Conservation (phyloP, 106 monocot species). For the Dioscorea alata region DNA sequence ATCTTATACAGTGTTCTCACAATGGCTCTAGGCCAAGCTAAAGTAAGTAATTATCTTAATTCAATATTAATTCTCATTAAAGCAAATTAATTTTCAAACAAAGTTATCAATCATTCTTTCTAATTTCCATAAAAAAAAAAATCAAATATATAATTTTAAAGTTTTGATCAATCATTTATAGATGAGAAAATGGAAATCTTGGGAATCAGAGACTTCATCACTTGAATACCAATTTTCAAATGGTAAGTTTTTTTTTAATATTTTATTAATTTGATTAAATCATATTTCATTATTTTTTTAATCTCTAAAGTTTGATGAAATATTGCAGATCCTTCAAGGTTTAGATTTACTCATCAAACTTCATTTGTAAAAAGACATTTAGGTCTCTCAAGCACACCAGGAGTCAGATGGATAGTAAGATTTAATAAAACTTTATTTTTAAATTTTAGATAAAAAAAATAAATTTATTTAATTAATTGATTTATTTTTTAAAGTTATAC, state of each 20-base stretch:
- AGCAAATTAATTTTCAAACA: no score
- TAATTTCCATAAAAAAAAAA: no score
- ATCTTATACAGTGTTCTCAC: constrained; percentile 36
- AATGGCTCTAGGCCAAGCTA: constrained; percentile 44
- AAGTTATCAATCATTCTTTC: no score
- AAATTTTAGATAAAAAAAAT: no score
- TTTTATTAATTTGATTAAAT: no score
- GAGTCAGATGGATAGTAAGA: no score
- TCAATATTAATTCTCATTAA: neutral
- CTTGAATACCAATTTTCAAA: constrained; percentile 42
- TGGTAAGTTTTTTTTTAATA: constrained; percentile 11
- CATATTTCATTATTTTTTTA: neutral
- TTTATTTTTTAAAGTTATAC: no score
- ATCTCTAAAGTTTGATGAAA: neutral
- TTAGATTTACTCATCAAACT: constrained; percentile 73
- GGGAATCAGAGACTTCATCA: constrained; percentile 48
- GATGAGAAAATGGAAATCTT: constrained; percentile 52
- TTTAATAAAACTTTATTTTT: no score
- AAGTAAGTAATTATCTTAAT: constrained; percentile 21
- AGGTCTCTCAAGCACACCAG: no score
- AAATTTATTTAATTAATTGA: no score
- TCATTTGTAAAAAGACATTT: constrained; percentile 7
- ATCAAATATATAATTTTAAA: no score
- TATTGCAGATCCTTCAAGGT: constrained; percentile 64
- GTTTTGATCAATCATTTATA: constrained; percentile 6